A percentile compares a stretch with the other conserved stretches of the same genome.
Evolutionary conservation across 331 rosid genomes (phyloP).

Genomic region (Pyracantha coccinea): DNA sequence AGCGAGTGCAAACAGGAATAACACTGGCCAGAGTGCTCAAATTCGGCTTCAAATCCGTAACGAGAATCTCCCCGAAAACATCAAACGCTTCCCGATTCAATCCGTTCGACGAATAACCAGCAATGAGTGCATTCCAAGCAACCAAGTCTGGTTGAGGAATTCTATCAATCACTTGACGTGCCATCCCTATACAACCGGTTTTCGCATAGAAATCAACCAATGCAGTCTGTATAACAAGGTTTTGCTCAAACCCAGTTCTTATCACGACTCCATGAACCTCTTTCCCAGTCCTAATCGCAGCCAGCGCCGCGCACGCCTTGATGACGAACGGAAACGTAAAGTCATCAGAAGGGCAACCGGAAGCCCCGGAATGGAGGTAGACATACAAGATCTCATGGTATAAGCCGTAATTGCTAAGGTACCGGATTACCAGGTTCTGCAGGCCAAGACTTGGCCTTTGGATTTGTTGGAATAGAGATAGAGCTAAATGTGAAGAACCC

Average conservation of each 20-base stretch:
- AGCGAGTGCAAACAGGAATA: slow-evolving; percentile 28
- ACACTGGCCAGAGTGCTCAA: slow-evolving; percentile 28
- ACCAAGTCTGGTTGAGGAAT: slow-evolving; percentile 30
- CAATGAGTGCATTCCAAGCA: slow-evolving; percentile 26
- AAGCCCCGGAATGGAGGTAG: slow-evolving; percentile 7
- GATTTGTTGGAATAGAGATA: background rate
- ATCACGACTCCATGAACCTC: slow-evolving; percentile 21
- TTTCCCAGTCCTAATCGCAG: slow-evolving; percentile 7
- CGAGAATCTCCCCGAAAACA: slow-evolving; percentile 9
- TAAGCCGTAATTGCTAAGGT: background rate
- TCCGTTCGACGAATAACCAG: slow-evolving; percentile 27
- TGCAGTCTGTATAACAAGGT: slow-evolving; percentile 24
- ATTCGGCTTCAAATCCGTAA: slow-evolving; percentile 23
- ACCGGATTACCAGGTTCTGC: too few species aligned
- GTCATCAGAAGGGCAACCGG: slow-evolving; percentile 19
- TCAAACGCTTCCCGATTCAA: slow-evolving; percentile 18
- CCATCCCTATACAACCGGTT: slow-evolving; percentile 11
- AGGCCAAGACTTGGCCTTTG: too few species aligned
- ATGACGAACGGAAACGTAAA: slow-evolving; percentile 26
- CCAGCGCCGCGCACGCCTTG: slow-evolving; percentile 29
- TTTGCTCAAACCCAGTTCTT: slow-evolving; percentile 24
- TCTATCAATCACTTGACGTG: slow-evolving; percentile 19
- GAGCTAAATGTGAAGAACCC: slow-evolving; percentile 23
- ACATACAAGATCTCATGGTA: slow-evolving; percentile 14
- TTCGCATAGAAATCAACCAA: slow-evolving; percentile 22